Evolutionary conservation across 352 stramenopile genomes (phyloP), one percentile per base, ranked within the genome.

Genomic region (Pythium inflatum): DNA sequence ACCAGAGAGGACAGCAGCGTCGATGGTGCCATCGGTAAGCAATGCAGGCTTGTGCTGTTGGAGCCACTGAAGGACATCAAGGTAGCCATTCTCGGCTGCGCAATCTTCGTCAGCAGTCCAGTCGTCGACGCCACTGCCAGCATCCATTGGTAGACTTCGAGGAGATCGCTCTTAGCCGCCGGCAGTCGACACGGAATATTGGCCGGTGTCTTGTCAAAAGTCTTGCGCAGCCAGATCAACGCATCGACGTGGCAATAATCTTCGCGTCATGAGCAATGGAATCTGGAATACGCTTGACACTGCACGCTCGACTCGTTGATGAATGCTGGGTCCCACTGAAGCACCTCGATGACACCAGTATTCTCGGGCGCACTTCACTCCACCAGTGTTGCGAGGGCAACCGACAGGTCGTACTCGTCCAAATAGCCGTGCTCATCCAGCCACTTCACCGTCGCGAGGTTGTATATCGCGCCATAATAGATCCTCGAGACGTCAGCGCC

Each of bases 41-140:
- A 36, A 30, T 61, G 83, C 61, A 38, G 81, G 71, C 53, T 76
- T 78, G 33, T 77, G 55, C 27, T 79, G 66, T 45, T 78, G 83
- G 11, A 62, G 28, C 46, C 45, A 62, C 20, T 62, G 38, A 14
- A 68, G 3, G 5, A 41, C 25, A 18, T 24, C 6, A 11, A 62
- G 50, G 36, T 36, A 62, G 18, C 38, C 61, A 12, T 2, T 27
- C 18, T 24, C 25, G 27, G 55, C n/a, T n/a, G 31, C 55, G 16
- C 40, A 36, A 33, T 4, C 24, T 33, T 62, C 36, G 25, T 51
- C 36, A 9, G 11, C 13, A 28, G 24, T 6, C 34, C 36, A 62
- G 14, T 25, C 55, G 27, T 62, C 55, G n/a, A 61, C 11, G 14
- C 34, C 34, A 6, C 3, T 28, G 53, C 33, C 8, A n/a, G 7